These are phyloP conservation scores for Hypoxylon rickii DNA, from an alignment of 495 filamentous ascomycete genomes.

Conservation along the genomic window DNA sequence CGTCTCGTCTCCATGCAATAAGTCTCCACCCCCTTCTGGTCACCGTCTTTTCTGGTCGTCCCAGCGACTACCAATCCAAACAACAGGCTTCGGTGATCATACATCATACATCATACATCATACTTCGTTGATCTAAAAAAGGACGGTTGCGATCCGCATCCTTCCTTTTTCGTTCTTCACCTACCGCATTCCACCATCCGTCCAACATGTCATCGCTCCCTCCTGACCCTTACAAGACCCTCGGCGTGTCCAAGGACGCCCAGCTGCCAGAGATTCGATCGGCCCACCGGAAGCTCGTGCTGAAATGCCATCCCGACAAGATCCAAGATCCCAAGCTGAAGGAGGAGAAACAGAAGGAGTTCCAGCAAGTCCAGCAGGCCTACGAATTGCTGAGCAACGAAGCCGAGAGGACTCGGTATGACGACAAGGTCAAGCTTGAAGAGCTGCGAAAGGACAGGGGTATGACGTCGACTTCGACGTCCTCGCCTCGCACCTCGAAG, in stretches of 20 bases:
- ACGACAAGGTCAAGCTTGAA: constrained; percentile 69
- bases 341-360: constrained; percentile 75
- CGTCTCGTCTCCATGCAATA: constrained; percentile 45
- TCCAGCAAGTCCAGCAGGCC: constrained; percentile 90
- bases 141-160: constrained; percentile 17
- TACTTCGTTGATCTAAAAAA: constrained; percentile 3
- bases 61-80: constrained; percentile 29
- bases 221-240: constrained; percentile 79
- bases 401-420: constrained; percentile 69
- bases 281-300: constrained; percentile 87
- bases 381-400: constrained; percentile 91
- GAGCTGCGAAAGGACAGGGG: constrained; percentile 51
- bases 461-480: constrained; percentile 44
- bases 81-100: constrained; percentile 22
- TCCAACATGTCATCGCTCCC: constrained; percentile 67
- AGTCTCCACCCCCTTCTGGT: constrained; percentile 35
- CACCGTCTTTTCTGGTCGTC: constrained; percentile 38
- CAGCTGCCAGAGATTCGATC: constrained; percentile 73
- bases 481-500: constrained; percentile 38
- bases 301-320: constrained; percentile 96
- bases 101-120: no score
- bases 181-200: constrained; percentile 32
- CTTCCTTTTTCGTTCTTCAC: constrained; percentile 13
- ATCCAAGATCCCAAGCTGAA: constrained; percentile 72
- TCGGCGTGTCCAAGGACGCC: constrained; percentile 79